phyloP scores from a whole-genome alignment of 176 grass and related monocot species.

The Zoysia pacifica region DNA sequence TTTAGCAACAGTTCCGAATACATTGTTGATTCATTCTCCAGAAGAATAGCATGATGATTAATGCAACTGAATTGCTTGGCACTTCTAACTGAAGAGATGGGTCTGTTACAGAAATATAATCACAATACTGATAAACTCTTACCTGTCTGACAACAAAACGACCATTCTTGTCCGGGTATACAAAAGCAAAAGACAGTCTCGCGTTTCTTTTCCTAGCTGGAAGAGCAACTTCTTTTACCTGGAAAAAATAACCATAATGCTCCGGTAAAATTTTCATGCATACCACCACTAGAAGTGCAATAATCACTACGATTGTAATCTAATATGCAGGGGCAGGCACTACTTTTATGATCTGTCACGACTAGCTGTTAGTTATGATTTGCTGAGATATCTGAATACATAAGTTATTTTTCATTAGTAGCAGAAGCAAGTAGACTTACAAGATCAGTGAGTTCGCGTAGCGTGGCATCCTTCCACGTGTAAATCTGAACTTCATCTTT shows the following conservation, averaged over 20 bases:
- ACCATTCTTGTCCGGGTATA: slow-evolving; percentile 91
- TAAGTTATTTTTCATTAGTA: no score
- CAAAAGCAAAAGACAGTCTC: slow-evolving; percentile 89
- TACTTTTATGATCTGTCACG: no score
- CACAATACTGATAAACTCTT: slow-evolving; percentile 20
- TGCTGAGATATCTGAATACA: no score
- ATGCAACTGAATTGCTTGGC: not conserved
- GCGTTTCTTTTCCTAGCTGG: slow-evolving; percentile 90
- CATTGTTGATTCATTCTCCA: no score
- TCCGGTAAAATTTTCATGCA: slow-evolving; percentile 29
- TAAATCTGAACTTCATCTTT: slow-evolving; percentile 99
- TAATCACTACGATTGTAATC: not conserved
- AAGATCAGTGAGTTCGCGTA: slow-evolving; percentile 89
- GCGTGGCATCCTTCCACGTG: slow-evolving; percentile 95
- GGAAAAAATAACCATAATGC: slow-evolving; percentile 29
- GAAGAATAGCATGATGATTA: no score
- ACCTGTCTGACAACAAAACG: slow-evolving; percentile 87
- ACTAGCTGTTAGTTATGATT: no score
- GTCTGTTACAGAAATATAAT: not conserved
- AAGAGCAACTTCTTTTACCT: slow-evolving; percentile 98
- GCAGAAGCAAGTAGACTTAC: slow-evolving; percentile 37
- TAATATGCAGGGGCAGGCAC: no score
- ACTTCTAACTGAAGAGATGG: slow-evolving; percentile 17
- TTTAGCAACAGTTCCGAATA: not conserved
- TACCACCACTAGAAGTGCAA: not conserved